A percentile compares a stretch with the other conserved stretches of the same genome.
phyloP scores from a whole-genome alignment of 2,329 filamentous ascomycete genomes.

The Fusarium scirpi region DNA sequence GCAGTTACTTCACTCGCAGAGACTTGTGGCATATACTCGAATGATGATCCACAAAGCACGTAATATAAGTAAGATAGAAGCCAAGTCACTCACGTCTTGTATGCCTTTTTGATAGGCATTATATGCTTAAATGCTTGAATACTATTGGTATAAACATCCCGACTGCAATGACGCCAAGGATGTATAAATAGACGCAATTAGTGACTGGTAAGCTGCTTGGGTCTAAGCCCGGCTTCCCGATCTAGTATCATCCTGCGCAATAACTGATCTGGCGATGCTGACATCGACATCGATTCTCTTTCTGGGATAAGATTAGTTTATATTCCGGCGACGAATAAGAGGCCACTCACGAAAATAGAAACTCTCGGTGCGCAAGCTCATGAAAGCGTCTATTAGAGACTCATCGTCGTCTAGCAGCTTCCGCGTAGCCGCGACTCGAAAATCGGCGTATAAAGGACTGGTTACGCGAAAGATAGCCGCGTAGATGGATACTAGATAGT shows the following conservation, averaged over 20 bases:
- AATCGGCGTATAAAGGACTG: constrained; percentile 46
- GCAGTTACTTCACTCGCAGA: neutral
- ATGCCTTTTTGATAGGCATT: neutral
- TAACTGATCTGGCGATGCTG: constrained; percentile 44
- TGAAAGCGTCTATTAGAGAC: constrained; percentile 42
- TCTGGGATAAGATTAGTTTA: constrained; percentile 34
- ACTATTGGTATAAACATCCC: neutral
- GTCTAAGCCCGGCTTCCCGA: constrained; percentile 43
- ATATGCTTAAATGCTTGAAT: neutral
- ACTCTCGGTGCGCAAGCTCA: constrained; percentile 47
- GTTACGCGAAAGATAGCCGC: constrained; percentile 46
- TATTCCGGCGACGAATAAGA: neutral
- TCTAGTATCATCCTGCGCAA: constrained; percentile 47
- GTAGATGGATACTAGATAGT: constrained; percentile 48
- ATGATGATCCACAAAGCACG: neutral
- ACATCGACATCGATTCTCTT: constrained; percentile 46
- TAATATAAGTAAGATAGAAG: neutral
- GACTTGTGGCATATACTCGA: neutral
- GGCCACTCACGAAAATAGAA: constrained; percentile 46
- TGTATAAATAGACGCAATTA: neutral
- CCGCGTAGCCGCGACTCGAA: constrained; percentile 41
- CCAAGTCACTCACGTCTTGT: neutral
- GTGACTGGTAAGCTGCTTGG: constrained; percentile 21
- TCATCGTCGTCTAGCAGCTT: constrained; percentile 43
- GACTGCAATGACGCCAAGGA: neutral